A percentile compares a stretch with the other conserved stretches of the same genome.
These are phyloP conservation scores for Trichoderma virens DNA, from an alignment of 495 filamentous ascomycete genomes.

Conservation along the genomic window DNA sequence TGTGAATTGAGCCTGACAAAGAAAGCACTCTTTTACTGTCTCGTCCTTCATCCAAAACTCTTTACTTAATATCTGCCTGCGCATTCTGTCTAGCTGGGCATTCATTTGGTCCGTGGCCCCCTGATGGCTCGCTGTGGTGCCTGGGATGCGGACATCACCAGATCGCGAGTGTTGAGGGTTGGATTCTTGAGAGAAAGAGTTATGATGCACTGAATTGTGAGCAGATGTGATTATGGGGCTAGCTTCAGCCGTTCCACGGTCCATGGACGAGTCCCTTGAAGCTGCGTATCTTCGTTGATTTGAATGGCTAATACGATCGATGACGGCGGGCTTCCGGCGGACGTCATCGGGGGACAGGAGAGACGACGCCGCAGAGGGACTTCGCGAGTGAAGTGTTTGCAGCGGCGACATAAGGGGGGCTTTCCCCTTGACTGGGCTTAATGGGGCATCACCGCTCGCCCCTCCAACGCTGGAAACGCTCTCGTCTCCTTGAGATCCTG, in stretches of 20 bases:
- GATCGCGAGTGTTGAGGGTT: slow-evolving; percentile 35
- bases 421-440: slow-evolving; percentile 32
- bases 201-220: slow-evolving; percentile 46
- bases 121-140: slow-evolving; percentile 42
- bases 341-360: slow-evolving; percentile 18
- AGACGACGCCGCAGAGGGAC: slow-evolving; percentile 16
- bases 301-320: slow-evolving; percentile 48
- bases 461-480: slow-evolving; percentile 30
- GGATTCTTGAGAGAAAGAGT: slow-evolving; percentile 39
- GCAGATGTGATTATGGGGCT: slow-evolving; percentile 47
- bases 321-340: slow-evolving; percentile 33
- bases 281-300: slow-evolving; percentile 38
- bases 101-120: slow-evolving; percentile 53
- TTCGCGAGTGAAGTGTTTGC: slow-evolving; percentile 11
- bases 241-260: slow-evolving; percentile 43
- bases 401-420: slow-evolving; percentile 25
- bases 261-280: slow-evolving; percentile 58
- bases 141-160: slow-evolving; percentile 41
- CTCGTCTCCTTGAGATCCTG: slow-evolving; percentile 30
- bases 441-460: slow-evolving; percentile 29
- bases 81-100: slow-evolving; percentile 57
- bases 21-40: slow-evolving; percentile 94
- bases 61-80: slow-evolving; percentile 78
- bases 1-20: slow-evolving; percentile 80
- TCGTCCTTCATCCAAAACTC: slow-evolving; percentile 99